These are phyloP conservation scores for Phytopythium sindhum DNA, from an alignment of 352 stramenopile genomes.

Conservation along the genomic window DNA sequence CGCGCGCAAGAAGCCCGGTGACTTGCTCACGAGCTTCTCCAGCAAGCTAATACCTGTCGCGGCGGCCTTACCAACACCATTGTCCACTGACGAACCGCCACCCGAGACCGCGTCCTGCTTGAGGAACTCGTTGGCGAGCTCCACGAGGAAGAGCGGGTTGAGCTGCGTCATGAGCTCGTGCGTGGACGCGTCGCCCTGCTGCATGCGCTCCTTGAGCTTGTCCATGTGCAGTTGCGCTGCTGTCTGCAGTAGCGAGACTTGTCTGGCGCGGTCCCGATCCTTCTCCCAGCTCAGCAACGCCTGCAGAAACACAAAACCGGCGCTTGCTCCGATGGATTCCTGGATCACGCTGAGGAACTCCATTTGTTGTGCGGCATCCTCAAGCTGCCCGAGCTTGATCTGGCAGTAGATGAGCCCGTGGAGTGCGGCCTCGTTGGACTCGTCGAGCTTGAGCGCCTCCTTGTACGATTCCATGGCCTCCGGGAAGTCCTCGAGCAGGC, in stretches of 20 bases:
- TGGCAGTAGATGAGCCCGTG: constrained; percentile 92
- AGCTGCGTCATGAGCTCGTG: constrained; percentile 76
- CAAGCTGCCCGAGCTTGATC: constrained; percentile 81
- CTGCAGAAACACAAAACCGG: constrained; percentile 83
- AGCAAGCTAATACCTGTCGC: constrained; percentile 69
- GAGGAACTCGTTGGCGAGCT: constrained; percentile 83
- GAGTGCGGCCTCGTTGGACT: constrained; percentile 86
- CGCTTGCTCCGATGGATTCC: constrained; percentile 76
- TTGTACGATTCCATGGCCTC: constrained; percentile 87
- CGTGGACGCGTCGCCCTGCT: constrained; percentile 57
- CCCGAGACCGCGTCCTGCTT: constrained; percentile 30
- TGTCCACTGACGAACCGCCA: not conserved
- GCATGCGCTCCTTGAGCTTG: constrained; percentile 62
- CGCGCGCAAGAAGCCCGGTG: constrained; percentile 77
- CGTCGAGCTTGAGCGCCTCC: constrained; percentile 81
- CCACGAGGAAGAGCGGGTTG: constrained; percentile 88
- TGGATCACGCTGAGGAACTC: constrained; percentile 91
- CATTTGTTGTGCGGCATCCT: constrained; percentile 91
- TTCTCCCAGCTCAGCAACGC: constrained; percentile 83
- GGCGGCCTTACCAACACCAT: constrained; percentile 33
- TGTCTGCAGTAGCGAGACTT: constrained; percentile 72
- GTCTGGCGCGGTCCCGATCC: constrained; percentile 55
- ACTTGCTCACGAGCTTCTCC: constrained; percentile 80
- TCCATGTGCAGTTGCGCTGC: constrained; percentile 84
- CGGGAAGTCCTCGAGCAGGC: constrained; percentile 64